Evolutionary conservation across 441 rosid species (phyloP).

Genomic region (Euphorbia corollata): DNA sequence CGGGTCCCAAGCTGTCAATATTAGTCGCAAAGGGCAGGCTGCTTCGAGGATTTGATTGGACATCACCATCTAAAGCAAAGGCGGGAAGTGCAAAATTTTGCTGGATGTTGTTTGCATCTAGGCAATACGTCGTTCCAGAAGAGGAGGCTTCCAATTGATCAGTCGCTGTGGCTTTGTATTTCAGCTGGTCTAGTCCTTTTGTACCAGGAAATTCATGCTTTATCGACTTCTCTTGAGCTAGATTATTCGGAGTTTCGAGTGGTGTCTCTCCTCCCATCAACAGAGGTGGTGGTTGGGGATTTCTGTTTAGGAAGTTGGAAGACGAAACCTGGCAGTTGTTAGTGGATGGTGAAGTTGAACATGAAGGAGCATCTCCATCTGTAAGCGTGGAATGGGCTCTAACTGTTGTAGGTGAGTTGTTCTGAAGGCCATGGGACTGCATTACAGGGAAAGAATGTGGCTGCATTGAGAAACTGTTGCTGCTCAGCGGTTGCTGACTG

Average conservation of each 20-base stretch:
- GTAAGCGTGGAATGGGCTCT: constrained; percentile 60
- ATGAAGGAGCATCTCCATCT: constrained; percentile 87
- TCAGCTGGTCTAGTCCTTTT: constrained; percentile 51
- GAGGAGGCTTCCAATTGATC: constrained; percentile 89
- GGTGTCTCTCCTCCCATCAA: constrained; percentile 40
- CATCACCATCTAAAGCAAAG: constrained; percentile 68
- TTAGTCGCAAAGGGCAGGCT: constrained; percentile 54
- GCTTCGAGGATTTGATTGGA: constrained; percentile 62
- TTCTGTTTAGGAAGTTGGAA: constrained; percentile 55
- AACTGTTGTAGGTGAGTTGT: constrained; percentile 35
- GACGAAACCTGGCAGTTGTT: constrained; percentile 72
- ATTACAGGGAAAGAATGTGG: constrained; percentile 44
- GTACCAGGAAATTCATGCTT: constrained; percentile 51
- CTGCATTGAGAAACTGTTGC: constrained; percentile 50
- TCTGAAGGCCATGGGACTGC: constrained; percentile 50
- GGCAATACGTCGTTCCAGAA: constrained; percentile 89
- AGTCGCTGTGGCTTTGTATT: constrained; percentile 52
- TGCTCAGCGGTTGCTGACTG: constrained; percentile 49
- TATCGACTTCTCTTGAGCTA: constrained; percentile 57
- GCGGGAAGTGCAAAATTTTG: constrained; percentile 60
- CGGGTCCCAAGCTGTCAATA: constrained; percentile 65
- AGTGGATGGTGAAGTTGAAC: constrained; percentile 89
- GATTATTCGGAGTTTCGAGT: constrained; percentile 47
- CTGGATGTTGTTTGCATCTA: constrained; percentile 64
- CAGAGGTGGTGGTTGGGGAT: constrained; percentile 52